These are phyloP conservation scores for Sporisorium exsertum DNA, from an alignment of 1,284 basidiomycete genomes.

Conservation along the genomic window DNA sequence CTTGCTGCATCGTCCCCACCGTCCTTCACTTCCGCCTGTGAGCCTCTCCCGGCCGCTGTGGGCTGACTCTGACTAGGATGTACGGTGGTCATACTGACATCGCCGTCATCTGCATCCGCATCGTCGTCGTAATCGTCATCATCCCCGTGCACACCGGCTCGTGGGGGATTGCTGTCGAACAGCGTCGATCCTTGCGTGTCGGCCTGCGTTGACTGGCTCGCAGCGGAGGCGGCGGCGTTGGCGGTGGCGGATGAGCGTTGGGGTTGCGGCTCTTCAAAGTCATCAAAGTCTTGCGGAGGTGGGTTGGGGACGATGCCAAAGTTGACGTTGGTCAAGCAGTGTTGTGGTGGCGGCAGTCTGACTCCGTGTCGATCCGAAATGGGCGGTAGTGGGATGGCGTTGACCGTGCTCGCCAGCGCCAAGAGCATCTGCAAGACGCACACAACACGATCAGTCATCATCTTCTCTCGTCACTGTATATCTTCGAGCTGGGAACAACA, in stretches of 20 bases:
- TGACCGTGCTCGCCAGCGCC: slow-evolving; percentile 88
- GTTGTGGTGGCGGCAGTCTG: slow-evolving; percentile 82
- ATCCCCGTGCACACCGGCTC: background rate
- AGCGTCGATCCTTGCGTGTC: slow-evolving; percentile 21
- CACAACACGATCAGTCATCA: background rate
- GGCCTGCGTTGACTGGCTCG: slow-evolving; percentile 1
- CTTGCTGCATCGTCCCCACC: slow-evolving; percentile 10
- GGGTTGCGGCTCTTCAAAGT: slow-evolving; percentile 25
- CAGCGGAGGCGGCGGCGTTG: background rate
- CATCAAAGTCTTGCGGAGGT: slow-evolving; percentile 72
- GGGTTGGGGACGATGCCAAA: slow-evolving; percentile 92
- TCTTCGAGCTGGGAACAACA: background rate
- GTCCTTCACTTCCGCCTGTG: background rate
- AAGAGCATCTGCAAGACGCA: slow-evolving; percentile 78
- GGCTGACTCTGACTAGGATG: slow-evolving; percentile 31
- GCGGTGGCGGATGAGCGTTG: background rate
- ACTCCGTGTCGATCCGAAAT: slow-evolving; percentile 96
- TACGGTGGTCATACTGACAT: slow-evolving; percentile 34
- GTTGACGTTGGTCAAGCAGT: slow-evolving; percentile 89
- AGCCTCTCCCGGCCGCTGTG: background rate
- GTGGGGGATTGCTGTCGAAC: slow-evolving; percentile 13
- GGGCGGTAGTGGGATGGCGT: slow-evolving; percentile 86
- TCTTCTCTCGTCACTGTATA: no score
- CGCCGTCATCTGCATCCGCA: slow-evolving; percentile 21
- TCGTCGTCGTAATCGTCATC: slow-evolving; percentile 49